Conservation (phyloP, 2,329 filamentous ascomycete species). For the Pseudocercospora fijiensis region DNA sequence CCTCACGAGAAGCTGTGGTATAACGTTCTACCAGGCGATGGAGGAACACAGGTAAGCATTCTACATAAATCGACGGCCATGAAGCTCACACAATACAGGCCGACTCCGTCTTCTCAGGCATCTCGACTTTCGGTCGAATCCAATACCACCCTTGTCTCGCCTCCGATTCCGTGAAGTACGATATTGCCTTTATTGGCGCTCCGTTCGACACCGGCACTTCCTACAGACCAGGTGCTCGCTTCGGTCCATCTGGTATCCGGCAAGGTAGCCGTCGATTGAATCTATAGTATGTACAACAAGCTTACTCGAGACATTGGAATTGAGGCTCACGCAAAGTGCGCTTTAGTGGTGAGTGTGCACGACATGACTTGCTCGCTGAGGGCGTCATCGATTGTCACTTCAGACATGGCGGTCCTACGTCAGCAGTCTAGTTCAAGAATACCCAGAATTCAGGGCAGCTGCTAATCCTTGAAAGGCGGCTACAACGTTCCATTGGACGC, state of each 20-base stretch:
- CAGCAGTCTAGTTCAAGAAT: neutral
- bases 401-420: neutral
- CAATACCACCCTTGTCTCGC: conserved; percentile 74
- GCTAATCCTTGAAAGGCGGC: conserved; percentile 49
- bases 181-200: conserved; percentile 52
- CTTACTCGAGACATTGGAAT: conserved; percentile 29
- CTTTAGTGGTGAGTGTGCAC: conserved; percentile 53
- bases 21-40: conserved; percentile 77
- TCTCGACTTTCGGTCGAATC: conserved; percentile 79
- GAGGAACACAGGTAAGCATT: conserved; percentile 69
- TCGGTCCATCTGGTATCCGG: conserved; percentile 84
- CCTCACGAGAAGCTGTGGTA: conserved; percentile 79
- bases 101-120: conserved; percentile 84
- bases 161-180: conserved; percentile 67
- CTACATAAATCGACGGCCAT: neutral
- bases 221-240: conserved; percentile 58
- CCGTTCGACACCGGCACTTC: conserved; percentile 53
- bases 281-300: conserved; percentile 66
- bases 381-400: neutral
- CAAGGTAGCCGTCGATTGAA: conserved; percentile 84
- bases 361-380: neutral
- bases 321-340: conserved; percentile 53
- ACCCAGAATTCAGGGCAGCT: neutral
- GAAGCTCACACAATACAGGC: conserved; percentile 53
- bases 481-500: conserved; percentile 80